A percentile compares a stretch with the other conserved stretches of the same genome.
These are phyloP conservation scores for Chaetomium globosum DNA, from an alignment of 2,329 filamentous ascomycete species.

Conservation along the genomic window DNA sequence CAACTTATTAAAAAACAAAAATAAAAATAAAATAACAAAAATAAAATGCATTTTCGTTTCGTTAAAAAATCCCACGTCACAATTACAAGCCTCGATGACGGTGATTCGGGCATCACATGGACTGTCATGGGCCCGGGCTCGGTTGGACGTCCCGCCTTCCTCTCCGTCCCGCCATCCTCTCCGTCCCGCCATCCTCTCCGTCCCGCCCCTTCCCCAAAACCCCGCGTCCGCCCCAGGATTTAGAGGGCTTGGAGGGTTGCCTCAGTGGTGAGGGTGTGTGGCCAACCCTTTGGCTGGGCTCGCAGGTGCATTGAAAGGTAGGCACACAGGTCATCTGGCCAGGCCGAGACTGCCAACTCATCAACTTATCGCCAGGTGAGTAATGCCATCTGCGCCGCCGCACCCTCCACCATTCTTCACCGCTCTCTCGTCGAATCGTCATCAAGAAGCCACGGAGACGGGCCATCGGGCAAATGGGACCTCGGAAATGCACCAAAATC, in stretches of 20 bases:
- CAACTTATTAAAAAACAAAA: background rate
- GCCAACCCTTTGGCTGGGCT: conserved; percentile 30
- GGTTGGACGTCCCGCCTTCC: conserved; percentile 25
- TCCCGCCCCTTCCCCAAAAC: conserved; percentile 29
- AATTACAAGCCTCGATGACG: background rate
- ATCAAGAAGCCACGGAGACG: background rate
- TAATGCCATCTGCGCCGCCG: conserved; percentile 26
- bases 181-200: conserved; percentile 30
- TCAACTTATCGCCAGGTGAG: conserved; percentile 36
- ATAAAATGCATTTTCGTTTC: background rate
- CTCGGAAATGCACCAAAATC: conserved; percentile 15
- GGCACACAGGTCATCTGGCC: conserved; percentile 33
- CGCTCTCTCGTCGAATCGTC: conserved; percentile 24
- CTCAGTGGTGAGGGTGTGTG: conserved; percentile 23
- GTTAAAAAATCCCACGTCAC: background rate
- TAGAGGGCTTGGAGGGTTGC: conserved; percentile 9
- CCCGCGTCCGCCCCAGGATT: conserved; percentile 13
- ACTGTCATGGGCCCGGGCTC: background rate
- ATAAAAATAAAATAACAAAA: background rate
- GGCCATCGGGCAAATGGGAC: conserved; percentile 3
- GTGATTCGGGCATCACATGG: conserved; percentile 17
- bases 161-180: conserved; percentile 28
- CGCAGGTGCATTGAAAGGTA: conserved; percentile 25
- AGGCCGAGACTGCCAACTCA: conserved; percentile 36
- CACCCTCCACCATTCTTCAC: conserved; percentile 15